Evolutionary conservation across 257 asterid species (phyloP), one percentile per base, ranked within the genome.

Genomic region (Rubia yunnanensis): DNA sequence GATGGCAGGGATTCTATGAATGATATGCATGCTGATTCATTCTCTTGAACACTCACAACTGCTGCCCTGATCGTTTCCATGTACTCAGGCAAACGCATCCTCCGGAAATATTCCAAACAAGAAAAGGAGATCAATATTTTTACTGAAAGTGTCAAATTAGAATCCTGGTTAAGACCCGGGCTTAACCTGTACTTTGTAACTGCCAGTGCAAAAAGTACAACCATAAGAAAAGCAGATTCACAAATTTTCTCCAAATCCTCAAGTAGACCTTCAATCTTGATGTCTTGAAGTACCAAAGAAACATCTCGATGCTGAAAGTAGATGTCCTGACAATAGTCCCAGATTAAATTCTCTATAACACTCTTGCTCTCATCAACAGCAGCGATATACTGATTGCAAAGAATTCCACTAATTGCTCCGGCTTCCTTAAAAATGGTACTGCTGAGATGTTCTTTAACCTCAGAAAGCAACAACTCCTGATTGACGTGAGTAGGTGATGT

Each of bases 221-320:
- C 89, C 99, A 92, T 92, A 69, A 92, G 90, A 68, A 92, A 89
- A 65, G 96, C 80, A 75, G 99, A 89, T 72, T 89, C 99, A 14
- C 85, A 91, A 68, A 92, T 82, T 82, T 87, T 92, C 81, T 88
- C 97, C 48, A 89, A 69, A 68, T 84, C 88, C 68, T 67, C 81
- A 41, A 79, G 78, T 49, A 92, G 69, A 17, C 59, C 22, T 44
- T 44, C 70, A 52, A 72, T 82, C 38, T 76, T 83, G 72, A 73
- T 64, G 65, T 78, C 90, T 23, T 53, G 78, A 83, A 86, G 90
- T 73, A 83, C 59, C 75, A 76, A 27, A 17, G 69, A 79, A 66
- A 84, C 81, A 80, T 72, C 84, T 54, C 86, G 84, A 80, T 92
- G 97, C 81, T 83, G 77, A 35, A 62, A 65, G 80, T 92, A 92